Evolutionary conservation across 2,329 filamentous ascomycete genomes (phyloP).

Genomic region (Stemphylium lycopersici): DNA sequence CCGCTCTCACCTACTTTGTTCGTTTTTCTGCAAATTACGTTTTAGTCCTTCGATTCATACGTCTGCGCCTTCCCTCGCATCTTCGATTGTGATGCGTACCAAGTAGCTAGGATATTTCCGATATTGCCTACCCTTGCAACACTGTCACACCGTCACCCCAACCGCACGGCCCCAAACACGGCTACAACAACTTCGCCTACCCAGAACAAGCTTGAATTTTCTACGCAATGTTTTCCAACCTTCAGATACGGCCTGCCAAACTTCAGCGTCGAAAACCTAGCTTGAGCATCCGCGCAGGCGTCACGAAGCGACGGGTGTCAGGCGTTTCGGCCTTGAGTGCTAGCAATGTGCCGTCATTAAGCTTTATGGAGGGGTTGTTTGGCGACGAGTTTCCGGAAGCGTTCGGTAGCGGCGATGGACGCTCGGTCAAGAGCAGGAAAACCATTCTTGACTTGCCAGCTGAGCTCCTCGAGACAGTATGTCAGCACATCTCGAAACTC

Average conservation of each 20-base stretch:
- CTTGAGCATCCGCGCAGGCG: conserved; percentile 28
- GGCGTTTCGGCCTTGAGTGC: conserved; percentile 17
- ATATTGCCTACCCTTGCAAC: not conserved
- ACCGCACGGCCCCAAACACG: not conserved
- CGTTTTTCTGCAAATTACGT: not conserved
- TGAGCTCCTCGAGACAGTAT: conserved; percentile 25
- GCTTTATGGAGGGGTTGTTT: conserved; percentile 32
- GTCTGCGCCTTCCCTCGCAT: not conserved
- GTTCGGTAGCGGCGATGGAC: conserved; percentile 15
- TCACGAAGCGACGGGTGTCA: conserved; percentile 30
- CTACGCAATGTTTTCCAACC: conserved; percentile 22
- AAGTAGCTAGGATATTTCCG: not conserved
- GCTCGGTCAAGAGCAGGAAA: conserved; percentile 19
- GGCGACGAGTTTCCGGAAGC: conserved; percentile 34
- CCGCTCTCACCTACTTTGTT: conserved; percentile 2
- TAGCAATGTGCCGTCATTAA: conserved; percentile 31
- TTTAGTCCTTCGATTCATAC: not conserved
- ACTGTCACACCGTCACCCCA: not conserved
- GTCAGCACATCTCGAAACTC: conserved; percentile 19
- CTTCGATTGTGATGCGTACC: not conserved
- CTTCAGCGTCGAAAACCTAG: conserved; percentile 31
- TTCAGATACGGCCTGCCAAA: conserved; percentile 27
- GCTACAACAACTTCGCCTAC: not conserved
- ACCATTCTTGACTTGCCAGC: conserved; percentile 27
- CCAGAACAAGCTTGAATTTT: not conserved